phyloP scores from a whole-genome alignment of 208 protist genomes.

The Acanthamoeba triangularis region DNA sequence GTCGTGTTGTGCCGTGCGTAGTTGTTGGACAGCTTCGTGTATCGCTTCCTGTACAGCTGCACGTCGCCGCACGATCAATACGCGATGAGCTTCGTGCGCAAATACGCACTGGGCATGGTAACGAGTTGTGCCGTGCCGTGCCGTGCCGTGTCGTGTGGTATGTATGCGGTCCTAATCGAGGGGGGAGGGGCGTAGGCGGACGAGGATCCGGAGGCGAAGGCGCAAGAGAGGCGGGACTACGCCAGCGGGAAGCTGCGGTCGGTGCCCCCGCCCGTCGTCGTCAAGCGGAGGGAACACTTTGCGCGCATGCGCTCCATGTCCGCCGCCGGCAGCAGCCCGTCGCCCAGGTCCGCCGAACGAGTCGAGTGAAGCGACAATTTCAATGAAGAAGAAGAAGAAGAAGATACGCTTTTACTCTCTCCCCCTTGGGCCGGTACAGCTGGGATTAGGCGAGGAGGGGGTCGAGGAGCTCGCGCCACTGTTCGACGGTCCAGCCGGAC shows the following conservation, averaged over 20 bases:
- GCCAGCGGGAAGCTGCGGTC: not conserved
- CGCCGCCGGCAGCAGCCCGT: not conserved
- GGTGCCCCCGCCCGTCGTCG: conserved; percentile 14
- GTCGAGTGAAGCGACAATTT: not conserved
- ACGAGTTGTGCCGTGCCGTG: not conserved
- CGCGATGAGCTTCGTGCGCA: conserved; percentile 37
- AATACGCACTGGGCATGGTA: conserved; percentile 36
- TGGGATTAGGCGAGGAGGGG: conserved; percentile 7
- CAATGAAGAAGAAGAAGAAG: not conserved
- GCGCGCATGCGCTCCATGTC: not conserved
- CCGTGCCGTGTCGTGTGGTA: not conserved
- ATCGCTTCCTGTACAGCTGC: conserved; percentile 48
- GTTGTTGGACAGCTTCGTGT: conserved; percentile 56
- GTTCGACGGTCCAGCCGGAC: conserved; percentile 18
- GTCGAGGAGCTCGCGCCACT: conserved; percentile 62
- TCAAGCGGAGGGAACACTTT: conserved; percentile 45
- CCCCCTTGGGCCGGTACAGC: not conserved
- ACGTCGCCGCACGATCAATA: conserved; percentile 28
- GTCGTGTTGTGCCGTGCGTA: not conserved
- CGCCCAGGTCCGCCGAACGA: not conserved
- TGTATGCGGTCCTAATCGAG: not conserved
- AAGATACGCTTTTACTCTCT: not conserved
- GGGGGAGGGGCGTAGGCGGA: not conserved
- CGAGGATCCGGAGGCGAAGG: conserved; percentile 41
- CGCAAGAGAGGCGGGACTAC: conserved; percentile 21